These are phyloP conservation scores for Fusarium sulawesiense DNA, from an alignment of 2,329 filamentous ascomycete species.

Conservation along the genomic window DNA sequence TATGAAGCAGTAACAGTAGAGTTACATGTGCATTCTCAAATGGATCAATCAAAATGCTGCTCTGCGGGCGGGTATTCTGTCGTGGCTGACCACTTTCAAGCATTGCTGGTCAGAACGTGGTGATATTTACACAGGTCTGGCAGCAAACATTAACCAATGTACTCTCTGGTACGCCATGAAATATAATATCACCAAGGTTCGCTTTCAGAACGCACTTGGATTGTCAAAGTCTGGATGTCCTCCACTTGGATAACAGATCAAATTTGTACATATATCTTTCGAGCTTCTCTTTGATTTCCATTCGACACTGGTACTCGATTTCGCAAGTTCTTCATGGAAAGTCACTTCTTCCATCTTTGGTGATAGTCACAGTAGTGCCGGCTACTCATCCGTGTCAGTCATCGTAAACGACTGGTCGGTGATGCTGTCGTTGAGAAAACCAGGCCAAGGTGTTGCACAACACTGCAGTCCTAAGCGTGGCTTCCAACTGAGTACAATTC, in stretches of 20 bases:
- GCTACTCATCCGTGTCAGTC: constrained; percentile 12
- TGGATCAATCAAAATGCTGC: neutral
- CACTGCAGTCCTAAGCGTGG: constrained; percentile 25
- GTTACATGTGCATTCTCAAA: neutral
- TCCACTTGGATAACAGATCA: neutral
- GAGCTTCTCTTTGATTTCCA: constrained; percentile 6
- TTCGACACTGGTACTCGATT: neutral
- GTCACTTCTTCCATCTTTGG: neutral
- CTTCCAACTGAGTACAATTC: constrained; percentile 33
- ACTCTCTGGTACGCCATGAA: neutral
- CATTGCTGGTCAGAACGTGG: neutral
- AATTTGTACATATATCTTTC: neutral
- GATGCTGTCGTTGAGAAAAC: constrained; percentile 5
- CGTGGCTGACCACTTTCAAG: neutral
- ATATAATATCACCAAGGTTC: neutral
- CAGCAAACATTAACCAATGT: neutral
- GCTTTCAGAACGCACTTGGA: neutral
- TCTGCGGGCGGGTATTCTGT: neutral
- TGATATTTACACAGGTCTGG: neutral
- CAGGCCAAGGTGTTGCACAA: constrained; percentile 13
- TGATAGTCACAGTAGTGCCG: neutral
- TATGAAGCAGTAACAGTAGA: neutral
- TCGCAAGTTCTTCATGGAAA: neutral
- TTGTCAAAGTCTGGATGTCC: neutral
- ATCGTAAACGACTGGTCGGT: neutral